Conservation (phyloP, 2,329 filamentous ascomycete genomes). For the Cercospora citrullina region DNA sequence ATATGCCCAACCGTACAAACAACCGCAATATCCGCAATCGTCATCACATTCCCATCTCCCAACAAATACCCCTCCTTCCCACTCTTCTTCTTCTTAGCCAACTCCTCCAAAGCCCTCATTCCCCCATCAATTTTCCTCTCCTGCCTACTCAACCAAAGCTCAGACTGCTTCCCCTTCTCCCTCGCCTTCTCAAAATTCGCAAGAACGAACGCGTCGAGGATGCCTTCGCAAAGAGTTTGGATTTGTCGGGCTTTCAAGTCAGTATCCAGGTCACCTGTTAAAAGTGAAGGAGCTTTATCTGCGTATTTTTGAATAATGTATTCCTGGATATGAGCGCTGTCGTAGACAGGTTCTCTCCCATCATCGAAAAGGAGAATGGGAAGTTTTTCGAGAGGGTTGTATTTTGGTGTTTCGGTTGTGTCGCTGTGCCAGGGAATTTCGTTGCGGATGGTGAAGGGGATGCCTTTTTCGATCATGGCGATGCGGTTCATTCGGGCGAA, state of each 20-base stretch:
- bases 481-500: slow-evolving; percentile 29
- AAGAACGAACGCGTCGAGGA: slow-evolving; percentile 26
- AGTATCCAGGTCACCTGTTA: slow-evolving; percentile 23
- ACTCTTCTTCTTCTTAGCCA: slow-evolving; percentile 15
- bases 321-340: slow-evolving; percentile 27
- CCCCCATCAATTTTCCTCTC: slow-evolving; percentile 24
- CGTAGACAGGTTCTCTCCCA: slow-evolving; percentile 26
- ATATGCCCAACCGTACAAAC: slow-evolving; percentile 25
- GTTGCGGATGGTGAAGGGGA: slow-evolving; percentile 21
- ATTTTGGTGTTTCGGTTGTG: slow-evolving; percentile 21
- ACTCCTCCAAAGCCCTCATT: slow-evolving; percentile 20
- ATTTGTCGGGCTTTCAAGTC: slow-evolving; percentile 23
- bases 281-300: slow-evolving; percentile 14
- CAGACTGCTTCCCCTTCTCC: slow-evolving; percentile 15
- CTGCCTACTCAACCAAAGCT: slow-evolving; percentile 22
- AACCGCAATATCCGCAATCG: slow-evolving; percentile 29
- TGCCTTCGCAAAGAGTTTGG: slow-evolving; percentile 21
- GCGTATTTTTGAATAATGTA: slow-evolving; percentile 27
- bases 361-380: slow-evolving; percentile 26
- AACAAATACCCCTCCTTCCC: slow-evolving; percentile 18
- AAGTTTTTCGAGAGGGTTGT: slow-evolving; percentile 30
- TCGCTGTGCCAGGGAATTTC: slow-evolving; percentile 24
- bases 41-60: slow-evolving; percentile 14
- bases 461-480: slow-evolving; percentile 25
- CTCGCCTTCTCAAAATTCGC: slow-evolving; percentile 25